Conservation (phyloP, 345 rosid species). For the Acer yangbiense region DNA sequence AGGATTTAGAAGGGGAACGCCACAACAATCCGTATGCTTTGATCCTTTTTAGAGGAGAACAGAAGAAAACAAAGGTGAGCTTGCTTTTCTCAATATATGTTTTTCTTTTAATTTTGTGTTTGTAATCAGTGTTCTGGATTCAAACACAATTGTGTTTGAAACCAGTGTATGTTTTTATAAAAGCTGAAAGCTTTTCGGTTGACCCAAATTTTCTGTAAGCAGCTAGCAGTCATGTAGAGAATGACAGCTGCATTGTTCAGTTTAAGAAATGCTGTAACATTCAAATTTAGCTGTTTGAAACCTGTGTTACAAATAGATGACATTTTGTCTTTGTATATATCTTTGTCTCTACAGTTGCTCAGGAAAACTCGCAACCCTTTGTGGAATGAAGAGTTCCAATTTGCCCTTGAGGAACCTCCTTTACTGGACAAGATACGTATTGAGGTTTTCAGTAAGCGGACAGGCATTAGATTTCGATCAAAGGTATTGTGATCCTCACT, state of each 20-base stretch:
- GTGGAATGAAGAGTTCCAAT: conserved; percentile 76
- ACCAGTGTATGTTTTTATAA: no score
- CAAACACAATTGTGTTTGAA: not conserved
- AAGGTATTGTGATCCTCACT: conserved; percentile 40
- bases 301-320: not conserved
- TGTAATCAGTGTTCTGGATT: not conserved
- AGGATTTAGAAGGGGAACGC: conserved; percentile 65
- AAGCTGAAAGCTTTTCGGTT: no score
- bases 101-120: not conserved
- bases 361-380: conserved; percentile 59
- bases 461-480: conserved; percentile 52
- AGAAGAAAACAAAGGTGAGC: conserved; percentile 66
- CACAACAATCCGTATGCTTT: conserved; percentile 68
- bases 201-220: no score
- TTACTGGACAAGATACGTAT: conserved; percentile 55
- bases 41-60: conserved; percentile 69
- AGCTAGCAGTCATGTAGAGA: not conserved
- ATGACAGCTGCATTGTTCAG: not conserved
- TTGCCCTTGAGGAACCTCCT: conserved; percentile 68
- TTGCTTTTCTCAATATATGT: not conserved
- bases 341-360: conserved; percentile 41
- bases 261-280: not conserved
- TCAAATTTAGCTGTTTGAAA: not conserved
- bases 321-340: not conserved
- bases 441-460: conserved; percentile 62